Evolutionary conservation across 768 basidiomycete genomes (phyloP), one percentile per base, ranked within the genome.

Genomic region (Pisolithus microcarpus): DNA sequence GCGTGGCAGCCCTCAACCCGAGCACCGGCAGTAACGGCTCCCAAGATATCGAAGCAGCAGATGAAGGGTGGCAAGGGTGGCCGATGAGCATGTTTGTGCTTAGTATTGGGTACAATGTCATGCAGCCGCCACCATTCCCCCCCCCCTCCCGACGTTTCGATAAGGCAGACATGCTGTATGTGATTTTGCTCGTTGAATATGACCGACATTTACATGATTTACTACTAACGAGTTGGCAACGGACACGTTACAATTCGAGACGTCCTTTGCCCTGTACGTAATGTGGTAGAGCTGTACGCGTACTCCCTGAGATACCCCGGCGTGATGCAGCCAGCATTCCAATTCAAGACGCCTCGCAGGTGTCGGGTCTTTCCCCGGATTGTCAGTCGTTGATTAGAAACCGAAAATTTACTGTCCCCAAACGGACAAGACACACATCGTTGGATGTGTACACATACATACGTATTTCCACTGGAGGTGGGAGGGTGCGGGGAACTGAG

Each of bases 21-120:
- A 47, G 67, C 79, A 43, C 61, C 69, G 37, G 77, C 71, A 13
- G 67, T 83, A 46, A 69, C 76, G 38, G 89, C 72, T 50, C 90
- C 91, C 61, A 92, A 85, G 73, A 83, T 94, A 40, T 91, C 91
- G 65, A 97, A 94, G 75, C 92, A 95, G 72, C 87, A 87, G 74
- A 91, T 91, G 85, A 94, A 93, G 80, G 91, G 91, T 66, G 81
- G 84, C 63, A 86, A 87, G 74, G 79, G 80, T 50, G 82, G 84
- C 53, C 81, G 85, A 75, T 86, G 67, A 82, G 56, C 48, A 10
- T 30, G 3, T 30, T 30, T 30, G 30, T 30, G 23, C 54, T 50
- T 38, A 31, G 50, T 46, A 46, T 43, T 18, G 42, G 42, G 44
- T 47, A 34, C 26, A 39, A 30, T 30, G 30, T 30, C 51, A 49